These are phyloP conservation scores for Penicillium arizonense DNA, from an alignment of 495 filamentous ascomycete species.

Conservation along the genomic window DNA sequence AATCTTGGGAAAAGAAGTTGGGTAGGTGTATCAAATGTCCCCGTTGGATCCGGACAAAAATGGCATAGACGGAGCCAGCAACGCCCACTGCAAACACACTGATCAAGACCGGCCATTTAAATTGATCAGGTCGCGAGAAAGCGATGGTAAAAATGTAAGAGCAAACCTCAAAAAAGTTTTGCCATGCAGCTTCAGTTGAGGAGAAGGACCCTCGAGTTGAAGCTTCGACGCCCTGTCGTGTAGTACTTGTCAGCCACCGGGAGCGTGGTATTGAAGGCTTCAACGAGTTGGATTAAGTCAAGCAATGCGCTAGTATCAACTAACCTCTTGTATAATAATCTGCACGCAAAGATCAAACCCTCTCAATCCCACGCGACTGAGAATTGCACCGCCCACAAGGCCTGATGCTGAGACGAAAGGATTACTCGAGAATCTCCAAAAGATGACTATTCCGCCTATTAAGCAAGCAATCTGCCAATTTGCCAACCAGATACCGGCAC, in stretches of 20 bases:
- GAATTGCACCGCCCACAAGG: slow-evolving; percentile 39
- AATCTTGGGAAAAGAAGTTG: no score
- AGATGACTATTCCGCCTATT: slow-evolving; percentile 5
- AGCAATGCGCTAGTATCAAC: not conserved
- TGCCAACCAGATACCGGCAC: slow-evolving; percentile 53
- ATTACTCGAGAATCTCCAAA: slow-evolving; percentile 29
- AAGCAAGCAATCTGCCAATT: slow-evolving; percentile 50
- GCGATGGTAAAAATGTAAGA: slow-evolving; percentile 52
- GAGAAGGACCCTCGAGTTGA: slow-evolving; percentile 52
- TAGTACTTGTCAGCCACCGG: no score
- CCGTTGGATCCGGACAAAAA: slow-evolving; percentile 44
- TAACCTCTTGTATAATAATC: slow-evolving; percentile 54
- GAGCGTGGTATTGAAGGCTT: no score
- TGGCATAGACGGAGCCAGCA: slow-evolving; percentile 44
- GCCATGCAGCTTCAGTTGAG: slow-evolving; percentile 47
- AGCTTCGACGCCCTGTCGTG: slow-evolving; percentile 40
- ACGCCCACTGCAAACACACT: slow-evolving; percentile 36
- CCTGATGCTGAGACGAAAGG: slow-evolving; percentile 32
- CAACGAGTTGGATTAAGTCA: no score
- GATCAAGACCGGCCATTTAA: slow-evolving; percentile 49
- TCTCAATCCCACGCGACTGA: slow-evolving; percentile 56
- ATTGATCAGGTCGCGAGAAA: slow-evolving; percentile 47
- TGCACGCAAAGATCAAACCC: slow-evolving; percentile 57
- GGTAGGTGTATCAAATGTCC: slow-evolving; percentile 53
- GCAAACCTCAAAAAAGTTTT: slow-evolving; percentile 59